Evolutionary conservation across 176 grass and related monocot species (phyloP), one percentile per base, ranked within the genome.

Genomic region (Zea luxurians): DNA sequence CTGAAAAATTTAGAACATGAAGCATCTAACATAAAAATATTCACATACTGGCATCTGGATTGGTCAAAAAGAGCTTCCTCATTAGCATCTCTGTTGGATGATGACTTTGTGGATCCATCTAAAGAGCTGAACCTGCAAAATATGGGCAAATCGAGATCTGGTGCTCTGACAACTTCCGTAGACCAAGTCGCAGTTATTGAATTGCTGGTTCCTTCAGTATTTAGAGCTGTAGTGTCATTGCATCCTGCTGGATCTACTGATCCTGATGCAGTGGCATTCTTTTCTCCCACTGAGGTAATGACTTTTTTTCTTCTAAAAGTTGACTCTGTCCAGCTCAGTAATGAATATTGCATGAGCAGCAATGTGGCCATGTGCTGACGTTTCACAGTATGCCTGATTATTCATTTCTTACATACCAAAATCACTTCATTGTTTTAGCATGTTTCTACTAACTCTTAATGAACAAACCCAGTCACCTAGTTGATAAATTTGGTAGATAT

Each of bases 221-320:
- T 90, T 84, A 91, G 96, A 92, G 90, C 89, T 91, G 21, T 96
- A 83, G 90, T 99, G 48, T 95, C 92, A 40, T 81, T 99, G 86
- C 96, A 96, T 87, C 88, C 90, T 66, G 92, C 84, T 81, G 96
- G 96, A 87, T 96, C 96, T 49, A 76, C 69, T 75, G 83, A 92
- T 71, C 90, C 92, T 86, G 90, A 96, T 84, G 83, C 96, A 59
- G 85, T 96, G 34, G 90, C 92, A 55, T 91, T 99, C 80, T 99
- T 99, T 79, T 90, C 96, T 87, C 86, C 90, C 71, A 86, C 79
- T 70, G 96, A 99, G 92, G 96, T 99, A 84, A 83, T 9, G 10
- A 61, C 46, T 11, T 64, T 53, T 65, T 67, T 27, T 27, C 27
- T 77, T 85, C 43, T 52, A 72, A 85, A 61, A 82, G 11, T 41